Conservation (phyloP, 805 yeast genomes). For the Ogataea populi-albae region DNA sequence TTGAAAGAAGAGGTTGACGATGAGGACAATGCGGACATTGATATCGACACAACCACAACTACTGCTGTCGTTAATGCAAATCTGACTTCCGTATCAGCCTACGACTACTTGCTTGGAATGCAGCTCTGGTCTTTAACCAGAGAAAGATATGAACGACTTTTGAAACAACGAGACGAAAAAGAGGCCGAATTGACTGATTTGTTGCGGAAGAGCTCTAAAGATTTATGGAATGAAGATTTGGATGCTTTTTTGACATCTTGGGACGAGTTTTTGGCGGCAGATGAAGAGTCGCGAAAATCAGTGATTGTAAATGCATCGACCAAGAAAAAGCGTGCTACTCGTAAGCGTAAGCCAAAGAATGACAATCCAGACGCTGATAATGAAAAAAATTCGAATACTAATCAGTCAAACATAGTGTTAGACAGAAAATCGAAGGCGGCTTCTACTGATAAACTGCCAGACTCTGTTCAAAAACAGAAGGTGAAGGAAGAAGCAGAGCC, state of each 20-base stretch:
- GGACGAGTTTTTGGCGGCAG: conserved; percentile 64
- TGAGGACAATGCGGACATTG: conserved; percentile 35
- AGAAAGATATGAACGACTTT: conserved; percentile 80
- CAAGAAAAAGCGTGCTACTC: conserved; percentile 36
- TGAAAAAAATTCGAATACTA: conserved; percentile 14
- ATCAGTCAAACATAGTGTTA: conserved; percentile 5
- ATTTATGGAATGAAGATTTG: conserved; percentile 82
- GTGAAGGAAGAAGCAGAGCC: conserved; percentile 15
- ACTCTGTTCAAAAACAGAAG: conserved; percentile 1
- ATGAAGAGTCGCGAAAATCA: conserved; percentile 55
- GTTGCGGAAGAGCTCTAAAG: conserved; percentile 72
- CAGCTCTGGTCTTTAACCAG: conserved; percentile 88
- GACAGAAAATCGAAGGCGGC: conserved; percentile 2
- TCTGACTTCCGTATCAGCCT: conserved; percentile 58
- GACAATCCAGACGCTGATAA: conserved; percentile 7
- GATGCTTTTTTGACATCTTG: conserved; percentile 69
- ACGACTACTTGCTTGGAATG: conserved; percentile 89
- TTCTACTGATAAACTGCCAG: conserved; percentile 1
- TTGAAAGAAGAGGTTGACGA: conserved; percentile 44
- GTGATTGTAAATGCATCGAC: conserved; percentile 44
- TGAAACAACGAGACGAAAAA: conserved; percentile 68
- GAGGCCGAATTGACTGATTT: conserved; percentile 68
- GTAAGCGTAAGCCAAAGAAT: conserved; percentile 30
- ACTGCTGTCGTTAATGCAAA: conserved; percentile 39
- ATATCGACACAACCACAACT: conserved; percentile 39